These are phyloP conservation scores for Chlorella sp. DNA, from an alignment of 139 green algal species.

Conservation along the genomic window DNA sequence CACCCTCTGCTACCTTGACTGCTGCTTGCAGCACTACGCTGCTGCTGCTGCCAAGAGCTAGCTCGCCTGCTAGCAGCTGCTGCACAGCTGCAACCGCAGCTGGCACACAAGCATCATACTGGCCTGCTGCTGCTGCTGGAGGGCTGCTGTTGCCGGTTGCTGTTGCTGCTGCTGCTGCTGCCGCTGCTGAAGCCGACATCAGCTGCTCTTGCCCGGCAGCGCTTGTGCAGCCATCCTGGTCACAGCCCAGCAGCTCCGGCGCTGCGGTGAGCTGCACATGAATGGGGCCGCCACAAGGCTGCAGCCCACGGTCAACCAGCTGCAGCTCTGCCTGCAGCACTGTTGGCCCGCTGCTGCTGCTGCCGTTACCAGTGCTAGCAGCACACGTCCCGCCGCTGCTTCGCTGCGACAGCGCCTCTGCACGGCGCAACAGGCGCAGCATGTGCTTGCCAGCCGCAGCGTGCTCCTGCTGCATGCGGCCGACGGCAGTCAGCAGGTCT, in stretches of 20 bases:
- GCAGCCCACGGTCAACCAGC: neutral
- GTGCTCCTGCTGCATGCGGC: slow-evolving; percentile 24
- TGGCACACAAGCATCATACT: neutral
- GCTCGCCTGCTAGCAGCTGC: neutral
- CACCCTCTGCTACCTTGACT: neutral
- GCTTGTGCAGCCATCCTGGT: too few species aligned
- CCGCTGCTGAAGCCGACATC: neutral
- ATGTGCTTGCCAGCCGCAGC: neutral
- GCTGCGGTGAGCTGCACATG: slow-evolving; percentile 15
- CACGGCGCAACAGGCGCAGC: slow-evolving; percentile 25
- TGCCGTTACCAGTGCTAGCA: neutral
- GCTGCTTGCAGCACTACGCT: neutral
- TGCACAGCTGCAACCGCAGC: neutral
- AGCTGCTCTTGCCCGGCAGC: too few species aligned
- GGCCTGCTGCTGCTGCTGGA: neutral
- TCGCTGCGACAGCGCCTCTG: neutral
- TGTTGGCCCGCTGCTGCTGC: neutral
- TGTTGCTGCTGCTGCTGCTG: neutral
- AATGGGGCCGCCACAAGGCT: slow-evolving; percentile 16
- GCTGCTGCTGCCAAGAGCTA: neutral
- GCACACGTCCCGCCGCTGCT: neutral
- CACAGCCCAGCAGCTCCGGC: neutral
- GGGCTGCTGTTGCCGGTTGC: neutral
- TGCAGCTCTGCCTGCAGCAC: slow-evolving; percentile 3
- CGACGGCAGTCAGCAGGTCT: neutral